Base-by-base conservation (phyloP, 495 filamentous ascomycete species). In the Thermothielavioides terrestris region DNA sequence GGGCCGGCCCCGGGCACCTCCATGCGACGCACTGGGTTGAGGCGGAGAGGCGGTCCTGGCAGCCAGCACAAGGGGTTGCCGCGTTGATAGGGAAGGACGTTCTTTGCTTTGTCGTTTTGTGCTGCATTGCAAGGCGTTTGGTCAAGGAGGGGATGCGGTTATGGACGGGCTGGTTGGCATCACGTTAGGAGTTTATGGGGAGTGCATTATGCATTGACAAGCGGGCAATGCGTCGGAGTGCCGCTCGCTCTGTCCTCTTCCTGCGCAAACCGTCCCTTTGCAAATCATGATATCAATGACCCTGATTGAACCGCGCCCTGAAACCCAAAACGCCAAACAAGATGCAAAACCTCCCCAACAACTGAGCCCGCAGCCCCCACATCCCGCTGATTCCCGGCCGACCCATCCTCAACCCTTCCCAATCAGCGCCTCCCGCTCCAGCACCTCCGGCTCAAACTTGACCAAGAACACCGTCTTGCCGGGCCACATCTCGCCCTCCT, bases 391-490 rank as follows among this genome's bases (percentile, higher is more conserved):
- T 7, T 9, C 38, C 14, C 42, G 18, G 11, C 17, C 6, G 36
- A 6, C 27, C n/a, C 11, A n/a, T n/a, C 25, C 18, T 49, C 46
- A 69, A 12, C 63, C 62, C 60, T 70, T 74, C 30, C 59, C 73
- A 37, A 78, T 62, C 56, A 69, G 69, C 56, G 84, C 84, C 79
- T 97, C 92, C 65, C 92, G 71, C 74, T 96, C 89, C 72, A 97
- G 76, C 26, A 95, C 89, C 61, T 84, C 84, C 42, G 83, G 79
- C 48, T 83, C 80, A 68, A 98, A 98, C 62, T 89, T 84, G 42
- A 98, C 79, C 63, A 98, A 69, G 70, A 96, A 97, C 20, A 97
- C 89, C 51, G 92, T 98, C 68, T 89, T 88, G 34, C 85, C 84
- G 1, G 92, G 92, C 87, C 88, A 96, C 83, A 95, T 83, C 60